These are phyloP conservation scores for Geotrichum fermentans DNA, from an alignment of 1,139 yeast species.

Conservation along the genomic window DNA sequence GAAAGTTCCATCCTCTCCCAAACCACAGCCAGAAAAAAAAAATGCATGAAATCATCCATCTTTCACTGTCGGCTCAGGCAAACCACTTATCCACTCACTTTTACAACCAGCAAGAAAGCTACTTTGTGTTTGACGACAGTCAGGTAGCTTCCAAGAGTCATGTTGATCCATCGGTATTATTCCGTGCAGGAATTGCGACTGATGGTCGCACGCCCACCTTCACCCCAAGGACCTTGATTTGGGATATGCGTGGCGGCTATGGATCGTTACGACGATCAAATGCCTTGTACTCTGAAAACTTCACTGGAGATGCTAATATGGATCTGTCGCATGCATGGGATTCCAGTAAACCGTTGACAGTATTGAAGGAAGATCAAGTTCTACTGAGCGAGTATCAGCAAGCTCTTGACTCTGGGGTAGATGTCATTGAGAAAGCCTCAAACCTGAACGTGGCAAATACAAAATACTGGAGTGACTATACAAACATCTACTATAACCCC, in stretches of 20 bases:
- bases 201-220: conserved; percentile 52
- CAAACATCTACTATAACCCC: conserved; percentile 64
- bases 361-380: conserved; percentile 31
- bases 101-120: conserved; percentile 71
- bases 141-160: conserved; percentile 36
- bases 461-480: conserved; percentile 77
- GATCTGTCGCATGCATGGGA: conserved; percentile 16
- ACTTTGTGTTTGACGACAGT: conserved; percentile 48
- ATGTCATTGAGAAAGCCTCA: conserved; percentile 22
- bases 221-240: conserved; percentile 71
- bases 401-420: conserved; percentile 51
- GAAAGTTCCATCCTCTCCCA: neutral
- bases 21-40: conserved; percentile 1
- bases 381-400: conserved; percentile 55
- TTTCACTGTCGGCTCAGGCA: conserved; percentile 67
- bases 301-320: conserved; percentile 20
- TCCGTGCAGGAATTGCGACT: conserved; percentile 41
- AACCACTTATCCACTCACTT: conserved; percentile 74
- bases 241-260: conserved; percentile 55
- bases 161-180: conserved; percentile 46
- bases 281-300: conserved; percentile 24
- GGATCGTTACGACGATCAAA: conserved; percentile 33
- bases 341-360: conserved; percentile 11
- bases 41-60: conserved; percentile 68
- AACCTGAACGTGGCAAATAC: conserved; percentile 44